phyloP scores from a whole-genome alignment of 1,284 basidiomycete species.

The Austroboletus novae-zelandiae region DNA sequence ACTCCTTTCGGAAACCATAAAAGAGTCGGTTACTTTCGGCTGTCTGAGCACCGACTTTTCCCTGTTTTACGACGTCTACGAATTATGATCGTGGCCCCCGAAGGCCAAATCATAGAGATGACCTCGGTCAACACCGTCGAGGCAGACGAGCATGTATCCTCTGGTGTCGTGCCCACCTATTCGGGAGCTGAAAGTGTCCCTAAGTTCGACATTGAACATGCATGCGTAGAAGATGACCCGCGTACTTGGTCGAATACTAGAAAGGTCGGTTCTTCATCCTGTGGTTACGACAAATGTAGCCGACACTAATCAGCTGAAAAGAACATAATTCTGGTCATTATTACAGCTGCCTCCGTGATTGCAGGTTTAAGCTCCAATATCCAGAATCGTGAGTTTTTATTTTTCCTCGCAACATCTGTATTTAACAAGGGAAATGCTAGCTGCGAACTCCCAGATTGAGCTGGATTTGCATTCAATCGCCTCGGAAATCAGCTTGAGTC shows the following conservation, averaged over 20 bases:
- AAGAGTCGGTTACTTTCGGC: not conserved
- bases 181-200: not conserved
- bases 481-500: slow-evolving; percentile 68
- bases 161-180: not conserved
- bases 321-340: slow-evolving; percentile 54
- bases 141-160: not conserved
- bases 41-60: not conserved
- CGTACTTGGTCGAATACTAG: slow-evolving; percentile 65
- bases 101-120: not conserved
- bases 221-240: slow-evolving; percentile 73
- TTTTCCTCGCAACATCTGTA: slow-evolving; percentile 1
- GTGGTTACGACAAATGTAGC: not conserved
- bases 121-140: not conserved
- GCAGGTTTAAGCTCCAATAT: slow-evolving; percentile 69
- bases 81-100: slow-evolving; percentile 10
- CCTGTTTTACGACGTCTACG: not conserved
- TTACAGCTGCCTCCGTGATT: slow-evolving; percentile 64
- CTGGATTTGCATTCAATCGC: slow-evolving; percentile 63
- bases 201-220: slow-evolving; percentile 61
- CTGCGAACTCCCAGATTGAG: slow-evolving; percentile 71
- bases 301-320: slow-evolving; percentile 24
- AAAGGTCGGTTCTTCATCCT: slow-evolving; percentile 48
- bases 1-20: slow-evolving; percentile 8
- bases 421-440: slow-evolving; percentile 30
- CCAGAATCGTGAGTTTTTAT: slow-evolving; percentile 55